Evolutionary conservation across 768 basidiomycete species (phyloP).

Genomic region (Strobilomyces confusus): DNA sequence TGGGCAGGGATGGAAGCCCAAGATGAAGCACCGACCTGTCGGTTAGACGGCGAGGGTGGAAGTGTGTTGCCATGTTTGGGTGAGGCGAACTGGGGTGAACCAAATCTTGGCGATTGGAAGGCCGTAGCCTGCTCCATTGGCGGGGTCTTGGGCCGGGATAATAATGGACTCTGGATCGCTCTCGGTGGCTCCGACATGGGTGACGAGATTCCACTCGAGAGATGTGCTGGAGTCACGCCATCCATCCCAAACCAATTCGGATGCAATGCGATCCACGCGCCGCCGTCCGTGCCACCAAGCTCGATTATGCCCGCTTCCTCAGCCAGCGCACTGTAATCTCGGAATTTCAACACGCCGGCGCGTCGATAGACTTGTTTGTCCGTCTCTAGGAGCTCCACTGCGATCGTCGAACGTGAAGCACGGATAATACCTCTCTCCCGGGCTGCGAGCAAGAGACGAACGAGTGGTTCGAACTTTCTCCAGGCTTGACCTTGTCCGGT

Average conservation of each 20-base stretch:
- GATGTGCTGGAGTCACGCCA: neutral
- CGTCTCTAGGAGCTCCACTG: slow-evolving; percentile 27
- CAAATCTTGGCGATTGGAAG: neutral
- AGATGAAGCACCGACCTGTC: neutral
- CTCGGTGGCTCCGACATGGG: slow-evolving; percentile 12
- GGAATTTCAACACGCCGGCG: slow-evolving; percentile 26
- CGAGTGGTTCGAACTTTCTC: slow-evolving; percentile 29
- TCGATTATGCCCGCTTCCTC: slow-evolving; percentile 25
- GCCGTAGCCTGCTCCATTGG: slow-evolving; percentile 2
- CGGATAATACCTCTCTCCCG: slow-evolving; percentile 28
- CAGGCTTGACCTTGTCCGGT: slow-evolving; percentile 12
- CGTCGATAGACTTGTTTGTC: slow-evolving; percentile 27
- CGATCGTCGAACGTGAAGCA: slow-evolving; percentile 40
- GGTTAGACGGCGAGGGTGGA: neutral
- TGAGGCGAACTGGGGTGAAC: neutral
- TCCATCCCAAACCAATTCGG: slow-evolving; percentile 18
- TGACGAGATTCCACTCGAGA: slow-evolving; percentile 5
- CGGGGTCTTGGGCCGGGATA: slow-evolving; percentile 6
- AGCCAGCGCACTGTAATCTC: slow-evolving; percentile 26
- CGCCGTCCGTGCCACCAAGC: slow-evolving; percentile 14
- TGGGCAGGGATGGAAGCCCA: slow-evolving; percentile 5
- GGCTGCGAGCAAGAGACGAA: slow-evolving; percentile 19
- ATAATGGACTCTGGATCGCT: slow-evolving; percentile 4
- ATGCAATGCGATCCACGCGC: slow-evolving; percentile 29
- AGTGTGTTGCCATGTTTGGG: neutral